Conservation (phyloP, 2,329 filamentous ascomycete species). For the Ascochyta rabiei region DNA sequence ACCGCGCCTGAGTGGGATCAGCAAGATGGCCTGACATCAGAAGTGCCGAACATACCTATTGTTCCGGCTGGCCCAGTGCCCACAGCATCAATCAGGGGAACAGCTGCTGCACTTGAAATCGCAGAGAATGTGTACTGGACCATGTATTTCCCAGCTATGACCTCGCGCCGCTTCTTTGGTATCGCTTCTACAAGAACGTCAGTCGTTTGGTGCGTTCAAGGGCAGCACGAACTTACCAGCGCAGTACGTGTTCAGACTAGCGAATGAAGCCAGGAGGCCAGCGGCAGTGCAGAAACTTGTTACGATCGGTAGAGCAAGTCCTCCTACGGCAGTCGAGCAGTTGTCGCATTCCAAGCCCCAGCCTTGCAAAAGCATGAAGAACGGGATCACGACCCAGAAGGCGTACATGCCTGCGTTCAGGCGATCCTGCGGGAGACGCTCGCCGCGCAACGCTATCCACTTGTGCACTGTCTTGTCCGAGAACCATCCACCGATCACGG, state of each 20-base stretch:
- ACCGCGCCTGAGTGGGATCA: constrained; percentile 8
- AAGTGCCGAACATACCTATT: constrained; percentile 13
- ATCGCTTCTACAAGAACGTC: constrained; percentile 25
- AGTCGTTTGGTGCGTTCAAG: neutral
- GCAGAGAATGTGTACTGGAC: constrained; percentile 40
- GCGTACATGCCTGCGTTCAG: constrained; percentile 26
- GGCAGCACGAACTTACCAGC: constrained; percentile 38
- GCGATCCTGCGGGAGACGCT: constrained; percentile 32
- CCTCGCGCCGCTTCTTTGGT: constrained; percentile 28
- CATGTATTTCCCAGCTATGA: constrained; percentile 43
- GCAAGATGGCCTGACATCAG: neutral
- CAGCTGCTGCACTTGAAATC: constrained; percentile 27
- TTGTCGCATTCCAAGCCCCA: constrained; percentile 46
- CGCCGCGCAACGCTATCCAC: constrained; percentile 16
- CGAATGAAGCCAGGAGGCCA: constrained; percentile 49
- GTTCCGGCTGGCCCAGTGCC: constrained; percentile 30
- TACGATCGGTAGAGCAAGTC: constrained; percentile 45
- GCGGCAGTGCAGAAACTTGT: constrained; percentile 42
- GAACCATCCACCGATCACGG: constrained; percentile 25
- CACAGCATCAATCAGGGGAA: constrained; percentile 38
- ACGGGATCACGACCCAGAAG: constrained; percentile 42
- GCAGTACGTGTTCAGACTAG: constrained; percentile 50
- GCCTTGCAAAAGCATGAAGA: constrained; percentile 44
- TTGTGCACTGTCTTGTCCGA: constrained; percentile 27
- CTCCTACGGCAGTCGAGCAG: constrained; percentile 24